phyloP scores from a whole-genome alignment of 768 basidiomycete species.

The Pleurotus citrinopileatus region DNA sequence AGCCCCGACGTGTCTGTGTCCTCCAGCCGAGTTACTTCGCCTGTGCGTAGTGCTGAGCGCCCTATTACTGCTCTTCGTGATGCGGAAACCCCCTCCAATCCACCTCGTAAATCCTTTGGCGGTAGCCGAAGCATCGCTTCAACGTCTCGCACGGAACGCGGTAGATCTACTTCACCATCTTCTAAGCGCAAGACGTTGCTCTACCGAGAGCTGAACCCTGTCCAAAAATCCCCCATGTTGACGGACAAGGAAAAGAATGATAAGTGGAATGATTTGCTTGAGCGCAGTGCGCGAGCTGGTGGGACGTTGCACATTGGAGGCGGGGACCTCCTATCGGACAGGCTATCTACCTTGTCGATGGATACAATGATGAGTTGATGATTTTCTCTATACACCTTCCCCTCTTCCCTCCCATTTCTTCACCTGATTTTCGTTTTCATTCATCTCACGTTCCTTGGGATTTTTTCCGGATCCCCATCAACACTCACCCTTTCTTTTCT shows the following conservation, averaged over 20 bases:
- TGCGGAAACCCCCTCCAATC: background rate
- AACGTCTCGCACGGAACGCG: slow-evolving; percentile 12
- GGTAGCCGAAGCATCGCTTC: slow-evolving; percentile 8
- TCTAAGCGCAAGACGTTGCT: slow-evolving; percentile 30
- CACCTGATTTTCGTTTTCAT: background rate
- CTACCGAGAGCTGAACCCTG: slow-evolving; percentile 45
- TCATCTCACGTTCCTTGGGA: background rate
- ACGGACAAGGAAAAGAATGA: slow-evolving; percentile 71
- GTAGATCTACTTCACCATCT: slow-evolving; percentile 13
- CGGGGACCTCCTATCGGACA: slow-evolving; percentile 41
- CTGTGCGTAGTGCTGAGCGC: background rate
- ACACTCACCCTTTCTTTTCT: background rate
- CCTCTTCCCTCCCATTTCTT: background rate
- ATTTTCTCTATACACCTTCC: background rate
- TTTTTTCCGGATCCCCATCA: background rate
- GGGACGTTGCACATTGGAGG: slow-evolving; percentile 66
- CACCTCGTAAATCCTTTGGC: slow-evolving; percentile 2
- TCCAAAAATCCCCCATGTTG: slow-evolving; percentile 33
- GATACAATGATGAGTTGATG: background rate
- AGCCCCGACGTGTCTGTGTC: background rate
- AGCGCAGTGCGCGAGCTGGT: slow-evolving; percentile 65
- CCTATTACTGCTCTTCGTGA: background rate
- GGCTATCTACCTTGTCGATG: slow-evolving; percentile 27
- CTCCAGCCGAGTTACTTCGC: background rate
- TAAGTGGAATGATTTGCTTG: slow-evolving; percentile 68